These are phyloP conservation scores for Trametopsis cervina DNA, from an alignment of 768 basidiomycete genomes.

Conservation along the genomic window DNA sequence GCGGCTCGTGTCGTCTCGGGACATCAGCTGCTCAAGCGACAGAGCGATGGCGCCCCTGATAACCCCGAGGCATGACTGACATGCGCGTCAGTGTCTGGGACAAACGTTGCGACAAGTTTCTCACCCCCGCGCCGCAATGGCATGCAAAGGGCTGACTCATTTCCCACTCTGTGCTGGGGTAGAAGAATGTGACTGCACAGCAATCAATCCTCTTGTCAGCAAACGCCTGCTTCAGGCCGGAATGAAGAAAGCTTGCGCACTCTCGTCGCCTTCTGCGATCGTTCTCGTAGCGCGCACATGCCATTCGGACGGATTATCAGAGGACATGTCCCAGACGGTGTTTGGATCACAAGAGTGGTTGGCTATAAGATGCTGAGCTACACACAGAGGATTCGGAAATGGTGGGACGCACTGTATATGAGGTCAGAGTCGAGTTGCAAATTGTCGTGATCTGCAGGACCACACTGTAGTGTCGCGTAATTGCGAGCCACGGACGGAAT, in stretches of 20 bases:
- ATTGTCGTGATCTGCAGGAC: conserved; percentile 39
- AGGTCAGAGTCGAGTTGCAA: conserved; percentile 55
- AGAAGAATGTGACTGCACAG: conserved; percentile 47
- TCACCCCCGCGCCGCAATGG: conserved; percentile 37
- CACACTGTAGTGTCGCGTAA: conserved; percentile 50
- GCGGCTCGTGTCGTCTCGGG: conserved; percentile 33
- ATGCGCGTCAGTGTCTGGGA: not conserved
- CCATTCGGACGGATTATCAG: conserved; percentile 37
- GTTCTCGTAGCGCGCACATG: conserved; percentile 37
- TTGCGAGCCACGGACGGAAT: conserved; percentile 30
- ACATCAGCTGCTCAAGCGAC: conserved; percentile 28
- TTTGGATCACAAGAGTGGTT: conserved; percentile 63
- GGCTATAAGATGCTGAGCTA: conserved; percentile 25
- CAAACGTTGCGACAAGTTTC: conserved; percentile 9
- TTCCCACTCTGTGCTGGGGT: conserved; percentile 64
- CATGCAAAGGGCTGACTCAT: conserved; percentile 60
- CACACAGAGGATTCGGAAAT: not conserved
- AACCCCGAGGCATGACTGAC: conserved; percentile 38
- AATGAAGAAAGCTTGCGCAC: conserved; percentile 36
- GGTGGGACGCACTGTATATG: conserved; percentile 39
- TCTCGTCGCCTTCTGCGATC: conserved; percentile 29
- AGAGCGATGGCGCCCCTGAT: conserved; percentile 43
- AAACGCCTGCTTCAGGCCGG: conserved; percentile 13
- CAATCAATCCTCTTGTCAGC: conserved; percentile 2
- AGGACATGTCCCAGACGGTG: conserved; percentile 45